Evolutionary conservation across 805 yeast species (phyloP), one percentile per base, ranked within the genome.

Genomic region (Lachancea quebecensis): DNA sequence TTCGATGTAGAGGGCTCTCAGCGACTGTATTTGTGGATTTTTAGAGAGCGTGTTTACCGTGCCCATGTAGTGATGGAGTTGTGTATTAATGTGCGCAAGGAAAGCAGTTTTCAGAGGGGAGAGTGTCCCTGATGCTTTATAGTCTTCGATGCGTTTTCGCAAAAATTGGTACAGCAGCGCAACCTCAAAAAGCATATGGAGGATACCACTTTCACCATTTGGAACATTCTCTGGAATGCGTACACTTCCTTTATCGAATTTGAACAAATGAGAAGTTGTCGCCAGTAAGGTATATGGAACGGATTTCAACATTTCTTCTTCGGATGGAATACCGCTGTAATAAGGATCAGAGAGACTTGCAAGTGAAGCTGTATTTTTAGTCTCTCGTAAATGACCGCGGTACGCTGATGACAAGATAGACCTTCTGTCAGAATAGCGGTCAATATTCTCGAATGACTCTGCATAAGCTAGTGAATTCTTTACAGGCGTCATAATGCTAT

Each of bases 101-200:
- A 82, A 76, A 1, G 95, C 84, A 33, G 78, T 79, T 48, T 77
- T 77, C 12, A 83, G 71, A 8, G 85, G 81, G 3, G 83, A 75
- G 18, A 59, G 50, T 16, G 57, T 52, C 4, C 53, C 55, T 14
- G 53, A 45, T 47, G 64, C 53, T 51, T 62, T 60, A 36, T 55
- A 41, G 17, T 53, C 40, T 33, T 64, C 67, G 10, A 73, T 50
- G 16, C 57, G 53, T 12, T 42, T 45, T 4, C 59, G 62, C 31
- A 87, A 62, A 36, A 68, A 60, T 42, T 73, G 72, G 62, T 76
- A 86, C 2, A 88, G 64, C 30, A 89, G 63, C 0, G 86, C 91
- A 1, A 88, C 83, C 60, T 89, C 96, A 35, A 82, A 66, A 1
- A 85, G 64, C 25, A 71, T 60, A 45, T 73, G 77, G 29, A 86